Percentiles rank a stretch among this genome's conserved stretches.
These are phyloP conservation scores for Taphrina pruni DNA, from an alignment of 1,139 yeast genomes.

Conservation along the genomic window DNA sequence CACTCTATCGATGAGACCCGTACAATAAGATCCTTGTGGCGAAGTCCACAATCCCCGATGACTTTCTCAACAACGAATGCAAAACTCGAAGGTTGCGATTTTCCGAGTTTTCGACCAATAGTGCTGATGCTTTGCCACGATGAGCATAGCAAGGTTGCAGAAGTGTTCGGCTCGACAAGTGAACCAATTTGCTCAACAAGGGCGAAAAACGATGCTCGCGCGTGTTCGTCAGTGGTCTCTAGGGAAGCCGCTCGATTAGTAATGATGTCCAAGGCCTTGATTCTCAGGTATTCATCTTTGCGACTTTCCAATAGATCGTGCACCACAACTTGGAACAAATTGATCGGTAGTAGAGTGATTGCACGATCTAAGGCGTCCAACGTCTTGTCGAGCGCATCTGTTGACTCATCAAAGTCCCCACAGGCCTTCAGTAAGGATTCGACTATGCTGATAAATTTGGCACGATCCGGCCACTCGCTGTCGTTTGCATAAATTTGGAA, in stretches of 20 bases:
- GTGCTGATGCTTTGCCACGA: constrained; percentile 68
- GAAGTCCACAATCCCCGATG: constrained; percentile 62
- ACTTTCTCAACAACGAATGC: constrained; percentile 60
- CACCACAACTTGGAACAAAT: constrained; percentile 25
- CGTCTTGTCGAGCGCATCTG: constrained; percentile 24
- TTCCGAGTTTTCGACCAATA: constrained; percentile 68
- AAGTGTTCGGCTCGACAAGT: constrained; percentile 6
- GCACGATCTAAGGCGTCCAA: constrained; percentile 40
- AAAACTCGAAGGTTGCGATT: constrained; percentile 59
- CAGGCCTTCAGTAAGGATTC: constrained; percentile 25
- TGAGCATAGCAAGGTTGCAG: constrained; percentile 22
- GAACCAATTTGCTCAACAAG: constrained; percentile 22
- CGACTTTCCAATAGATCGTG: constrained; percentile 16
- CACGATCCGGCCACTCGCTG: constrained; percentile 18
- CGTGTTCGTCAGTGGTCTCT: constrained; percentile 8
- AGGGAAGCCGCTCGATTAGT: constrained; percentile 21
- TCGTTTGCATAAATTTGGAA: constrained; percentile 24
- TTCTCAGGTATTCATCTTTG: constrained; percentile 23
- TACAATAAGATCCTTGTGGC: constrained; percentile 62
- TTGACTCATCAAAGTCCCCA: constrained; percentile 17
- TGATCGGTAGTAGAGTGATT: constrained; percentile 40
- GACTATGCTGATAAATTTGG: constrained; percentile 21
- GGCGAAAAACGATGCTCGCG: constrained; percentile 6
- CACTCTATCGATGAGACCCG: constrained; percentile 76
- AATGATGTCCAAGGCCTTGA: constrained; percentile 33